Evolutionary conservation across 2,329 filamentous ascomycete genomes (phyloP), one percentile per base, ranked within the genome.

Genomic region (Stachybotrys chlorohalonatus): DNA sequence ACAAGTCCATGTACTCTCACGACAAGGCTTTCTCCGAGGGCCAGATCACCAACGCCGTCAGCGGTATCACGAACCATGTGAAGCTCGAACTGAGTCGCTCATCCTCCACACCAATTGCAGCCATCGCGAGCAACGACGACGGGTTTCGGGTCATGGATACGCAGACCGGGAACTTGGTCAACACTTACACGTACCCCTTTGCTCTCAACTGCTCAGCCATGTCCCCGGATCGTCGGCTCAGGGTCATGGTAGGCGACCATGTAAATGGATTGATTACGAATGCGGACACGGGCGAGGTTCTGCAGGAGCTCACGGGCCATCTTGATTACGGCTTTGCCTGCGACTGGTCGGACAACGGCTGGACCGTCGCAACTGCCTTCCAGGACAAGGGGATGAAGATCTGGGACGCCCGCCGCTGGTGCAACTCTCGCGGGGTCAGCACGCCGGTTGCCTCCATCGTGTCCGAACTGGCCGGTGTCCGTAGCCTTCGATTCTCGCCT

Each of bases 261-360:
- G 72, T 75, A 55, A 77, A 86, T 46, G 82, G 86, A 0, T 72
- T 86, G 52, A 87, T 93, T 63, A 80, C 82, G 13, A 81, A 89
- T 57, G 83, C 87, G 11, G 86, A 89, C 54, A 83, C 79, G 11
- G 84, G 86, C 13, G 71, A 78, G 56, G 74, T 73, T 54, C 76
- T 80, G 58, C 76, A 85, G 60, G 70, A 73, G 31, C 77, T 92
- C 1, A 68, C 73, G 5, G 84, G 85, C 2, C 87, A 90, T 63
- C 75, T 75, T 13, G 87, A 91, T 63, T 87, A 79, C 60, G 86
- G 84, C 2, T 93, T 92, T 63, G 83, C 88, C 1, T 90, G 86
- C 63, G 88, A 86, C 60, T 93, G 89, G 89, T 85, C 87, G 16
- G 83, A 87, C 53, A 85, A 92, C 64, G 88, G 87, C 36, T 84